Base-by-base conservation (phyloP, 805 yeast species). In the Candida arabinofermentans region DNA sequence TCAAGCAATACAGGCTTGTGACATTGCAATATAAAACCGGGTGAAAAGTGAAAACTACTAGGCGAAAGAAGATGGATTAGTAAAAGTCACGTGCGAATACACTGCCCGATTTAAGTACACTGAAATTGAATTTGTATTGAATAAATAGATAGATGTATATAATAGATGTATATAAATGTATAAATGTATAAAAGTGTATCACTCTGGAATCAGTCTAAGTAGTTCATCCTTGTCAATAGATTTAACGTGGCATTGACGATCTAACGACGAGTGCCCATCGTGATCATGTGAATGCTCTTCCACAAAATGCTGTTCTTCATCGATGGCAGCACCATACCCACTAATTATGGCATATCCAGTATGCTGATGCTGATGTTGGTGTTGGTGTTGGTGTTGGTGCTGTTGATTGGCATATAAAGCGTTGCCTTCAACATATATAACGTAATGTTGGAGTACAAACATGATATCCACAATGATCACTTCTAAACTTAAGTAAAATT, bases 381-480 rank as follows among this genome's bases (percentile, higher is more conserved):
- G n/a, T n/a, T n/a, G n/a, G n/a, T n/a, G n/a, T n/a, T n/a, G n/a
- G n/a, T n/a, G n/a, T n/a, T n/a, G n/a, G 8, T 16, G 32, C 9
- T 26, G 26, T n/a, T 33, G 29, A 19, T 49, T 45, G 27, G 37
- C 38, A 3, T 49, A 47, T 1, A 62, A 59, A 36, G 50, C 42
- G 40, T 61, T 65, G 3, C 30, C 41, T 2, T 54, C 46, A 27
- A 50, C 52, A 40, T 61, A 64, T 24, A 63, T 49, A 26, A 50
- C 51, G 40, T 64, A 64, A 40, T 64, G 69, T 37, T 64, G 67
- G 4, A 51, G 10, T 32, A 64, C 51, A 43, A 64, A 62, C 8
- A 64, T 49, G 2, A 46, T n/a, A 34, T 61, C 62, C 2, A 62
- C 56, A 10, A 50, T 12, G 4, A 55, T 46, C n/a, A 61, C 67